phyloP scores from a whole-genome alignment of 208 protist genomes.

The Vickermania ingenoplastis region DNA sequence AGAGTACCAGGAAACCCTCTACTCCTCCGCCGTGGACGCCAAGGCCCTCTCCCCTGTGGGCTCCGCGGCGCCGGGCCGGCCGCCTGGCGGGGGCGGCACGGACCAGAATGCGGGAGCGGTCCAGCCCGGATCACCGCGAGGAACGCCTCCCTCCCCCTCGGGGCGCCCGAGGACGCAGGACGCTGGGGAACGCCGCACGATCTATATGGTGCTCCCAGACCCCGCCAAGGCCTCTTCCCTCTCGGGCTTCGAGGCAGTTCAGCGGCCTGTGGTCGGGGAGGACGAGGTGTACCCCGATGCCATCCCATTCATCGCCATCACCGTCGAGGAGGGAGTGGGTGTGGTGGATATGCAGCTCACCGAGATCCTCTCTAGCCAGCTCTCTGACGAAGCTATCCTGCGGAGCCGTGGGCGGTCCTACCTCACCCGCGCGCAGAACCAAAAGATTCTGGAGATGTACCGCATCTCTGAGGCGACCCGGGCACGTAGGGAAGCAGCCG shows the following conservation, averaged over 20 bases:
- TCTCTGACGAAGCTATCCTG: background rate
- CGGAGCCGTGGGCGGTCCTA: background rate
- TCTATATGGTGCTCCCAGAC: background rate
- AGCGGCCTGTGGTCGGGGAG: background rate
- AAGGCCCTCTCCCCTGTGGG: background rate
- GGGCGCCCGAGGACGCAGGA: too few relatives aligned
- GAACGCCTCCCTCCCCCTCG: too few relatives aligned
- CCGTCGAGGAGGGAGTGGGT: background rate
- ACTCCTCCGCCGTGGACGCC: background rate
- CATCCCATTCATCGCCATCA: constrained; percentile 1
- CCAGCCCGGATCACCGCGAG: too few relatives aligned
- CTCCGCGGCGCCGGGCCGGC: background rate
- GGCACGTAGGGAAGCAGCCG: too few relatives aligned
- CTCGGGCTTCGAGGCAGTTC: background rate
- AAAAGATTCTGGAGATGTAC: background rate
- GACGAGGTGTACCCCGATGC: background rate
- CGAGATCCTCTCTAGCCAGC: background rate
- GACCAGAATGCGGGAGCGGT: too few relatives aligned
- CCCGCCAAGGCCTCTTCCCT: background rate
- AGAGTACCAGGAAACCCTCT: background rate
- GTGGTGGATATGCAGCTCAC: background rate
- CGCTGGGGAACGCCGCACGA: background rate
- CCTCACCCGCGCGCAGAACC: background rate
- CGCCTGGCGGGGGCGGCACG: too few relatives aligned
- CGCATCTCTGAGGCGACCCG: background rate